phyloP scores from a whole-genome alignment of 2,329 filamentous ascomycete genomes.

The Epichloe coenophiala region DNA sequence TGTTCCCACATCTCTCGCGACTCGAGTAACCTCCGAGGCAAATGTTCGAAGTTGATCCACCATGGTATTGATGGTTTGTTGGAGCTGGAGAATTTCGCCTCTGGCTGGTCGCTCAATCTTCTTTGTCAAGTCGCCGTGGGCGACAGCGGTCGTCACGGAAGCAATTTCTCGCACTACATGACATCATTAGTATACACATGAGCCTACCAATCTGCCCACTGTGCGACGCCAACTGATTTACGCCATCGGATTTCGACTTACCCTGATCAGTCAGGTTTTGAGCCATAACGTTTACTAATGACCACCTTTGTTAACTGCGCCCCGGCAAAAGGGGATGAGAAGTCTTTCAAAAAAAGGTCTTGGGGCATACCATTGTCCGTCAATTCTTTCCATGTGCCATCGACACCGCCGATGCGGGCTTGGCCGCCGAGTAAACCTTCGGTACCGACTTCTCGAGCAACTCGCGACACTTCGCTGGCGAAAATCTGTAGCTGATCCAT shows the following conservation, averaged over 20 bases:
- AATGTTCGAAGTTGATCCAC: slow-evolving; percentile 75
- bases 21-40: slow-evolving; percentile 70
- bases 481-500: slow-evolving; percentile 97
- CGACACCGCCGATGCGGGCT: slow-evolving; percentile 83
- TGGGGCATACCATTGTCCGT: slow-evolving; percentile 58
- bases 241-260: slow-evolving; percentile 13
- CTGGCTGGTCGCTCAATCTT: slow-evolving; percentile 72
- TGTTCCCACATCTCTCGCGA: slow-evolving; percentile 72
- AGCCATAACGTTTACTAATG: slow-evolving; percentile 65
- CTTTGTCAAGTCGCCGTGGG: slow-evolving; percentile 69
- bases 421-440: slow-evolving; percentile 90
- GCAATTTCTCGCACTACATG: slow-evolving; percentile 63
- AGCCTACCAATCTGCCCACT: neutral
- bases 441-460: slow-evolving; percentile 90
- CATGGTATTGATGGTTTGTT: slow-evolving; percentile 84
- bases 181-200: slow-evolving; percentile 5
- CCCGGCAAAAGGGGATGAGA: neutral
- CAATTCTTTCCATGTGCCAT: slow-evolving; percentile 94
- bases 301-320: slow-evolving; percentile 10
- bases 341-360: neutral
- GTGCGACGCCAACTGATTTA: neutral
- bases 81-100: slow-evolving; percentile 70
- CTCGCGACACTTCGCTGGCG: slow-evolving; percentile 86
- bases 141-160: slow-evolving; percentile 71
- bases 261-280: slow-evolving; percentile 69